Evolutionary conservation across 1,284 basidiomycete species (phyloP).

Genomic region (Moesziomyces parantarcticus): DNA sequence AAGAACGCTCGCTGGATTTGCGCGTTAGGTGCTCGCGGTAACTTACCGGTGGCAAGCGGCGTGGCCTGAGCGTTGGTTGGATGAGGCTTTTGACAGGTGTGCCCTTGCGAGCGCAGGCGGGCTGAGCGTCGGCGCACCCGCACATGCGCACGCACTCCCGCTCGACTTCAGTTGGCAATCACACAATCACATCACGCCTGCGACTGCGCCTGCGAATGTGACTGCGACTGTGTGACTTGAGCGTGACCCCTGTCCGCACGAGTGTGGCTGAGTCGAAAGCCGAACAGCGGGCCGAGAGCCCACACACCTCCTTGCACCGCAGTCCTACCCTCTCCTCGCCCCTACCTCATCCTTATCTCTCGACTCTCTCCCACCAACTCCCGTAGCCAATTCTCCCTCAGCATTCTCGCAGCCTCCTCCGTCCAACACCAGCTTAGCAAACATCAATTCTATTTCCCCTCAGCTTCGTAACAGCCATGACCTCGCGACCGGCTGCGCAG

Average conservation of each 20-base stretch:
- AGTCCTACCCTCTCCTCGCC: not conserved
- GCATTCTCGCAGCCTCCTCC: not conserved
- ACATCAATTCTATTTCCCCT: not conserved
- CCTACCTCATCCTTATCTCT: not conserved
- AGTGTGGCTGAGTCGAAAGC: slow-evolving; percentile 4
- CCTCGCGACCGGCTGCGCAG: not conserved
- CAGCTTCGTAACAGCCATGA: not conserved
- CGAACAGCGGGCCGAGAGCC: slow-evolving; percentile 7
- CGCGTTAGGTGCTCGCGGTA: not conserved
- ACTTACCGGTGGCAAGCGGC: not conserved
- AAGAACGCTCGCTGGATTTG: too few relatives aligned
- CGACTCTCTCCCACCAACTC: not conserved
- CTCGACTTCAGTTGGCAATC: too few relatives aligned
- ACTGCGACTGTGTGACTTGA: too few relatives aligned
- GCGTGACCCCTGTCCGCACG: slow-evolving; percentile 7
- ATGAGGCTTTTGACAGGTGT: slow-evolving; percentile 23
- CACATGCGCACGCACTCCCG: not conserved
- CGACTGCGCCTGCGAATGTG: too few relatives aligned
- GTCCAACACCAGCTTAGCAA: not conserved
- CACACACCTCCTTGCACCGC: not conserved
- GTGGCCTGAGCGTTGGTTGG: slow-evolving; percentile 17
- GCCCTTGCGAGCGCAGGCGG: not conserved
- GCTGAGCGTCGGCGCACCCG: slow-evolving; percentile 4
- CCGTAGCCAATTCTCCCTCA: not conserved
- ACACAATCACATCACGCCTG: too few relatives aligned